Evolutionary conservation across 2,329 filamentous ascomycete genomes (phyloP).

Genomic region (Stagonosporopsis tanaceti): DNA sequence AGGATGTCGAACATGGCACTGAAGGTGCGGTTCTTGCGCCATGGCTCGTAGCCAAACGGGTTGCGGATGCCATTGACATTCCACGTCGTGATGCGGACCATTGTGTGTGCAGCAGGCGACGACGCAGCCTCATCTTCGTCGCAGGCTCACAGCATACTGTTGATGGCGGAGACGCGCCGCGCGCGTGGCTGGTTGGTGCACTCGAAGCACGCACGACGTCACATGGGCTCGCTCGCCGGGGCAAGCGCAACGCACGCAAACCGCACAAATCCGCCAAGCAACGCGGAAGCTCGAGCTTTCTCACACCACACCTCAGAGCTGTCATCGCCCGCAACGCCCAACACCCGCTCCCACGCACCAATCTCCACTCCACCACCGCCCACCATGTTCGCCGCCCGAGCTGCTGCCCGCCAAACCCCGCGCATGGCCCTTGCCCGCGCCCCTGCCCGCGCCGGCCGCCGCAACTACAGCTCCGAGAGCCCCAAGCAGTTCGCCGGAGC

Average conservation of each 20-base stretch:
- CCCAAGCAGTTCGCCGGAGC: conserved; percentile 65
- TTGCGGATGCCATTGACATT: conserved; percentile 64
- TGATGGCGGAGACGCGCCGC: conserved; percentile 24
- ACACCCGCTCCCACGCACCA: conserved; percentile 24
- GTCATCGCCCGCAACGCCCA: conserved; percentile 26
- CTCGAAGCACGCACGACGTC: conserved; percentile 32
- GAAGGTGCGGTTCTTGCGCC: conserved; percentile 57
- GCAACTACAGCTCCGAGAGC: conserved; percentile 73
- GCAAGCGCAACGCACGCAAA: conserved; percentile 21
- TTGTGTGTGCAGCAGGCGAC: conserved; percentile 46
- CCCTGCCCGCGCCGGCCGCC: conserved; percentile 69
- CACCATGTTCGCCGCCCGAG: conserved; percentile 47
- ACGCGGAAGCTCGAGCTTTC: conserved; percentile 20
- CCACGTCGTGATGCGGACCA: conserved; percentile 78
- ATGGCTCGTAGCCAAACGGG: conserved; percentile 63
- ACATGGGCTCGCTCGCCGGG: conserved; percentile 19
- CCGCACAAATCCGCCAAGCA: conserved; percentile 36
- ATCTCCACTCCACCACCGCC: conserved; percentile 38
- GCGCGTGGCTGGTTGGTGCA: conserved; percentile 17
- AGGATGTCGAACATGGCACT: conserved; percentile 90
- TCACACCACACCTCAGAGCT: conserved; percentile 33
- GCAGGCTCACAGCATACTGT: conserved; percentile 6
- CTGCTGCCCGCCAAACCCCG: conserved; percentile 57
- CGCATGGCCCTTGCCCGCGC: conserved; percentile 65
- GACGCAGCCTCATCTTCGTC: conserved; percentile 18